Base-by-base conservation (phyloP, 768 basidiomycete genomes). In the Tubosaeta sp. region DNA sequence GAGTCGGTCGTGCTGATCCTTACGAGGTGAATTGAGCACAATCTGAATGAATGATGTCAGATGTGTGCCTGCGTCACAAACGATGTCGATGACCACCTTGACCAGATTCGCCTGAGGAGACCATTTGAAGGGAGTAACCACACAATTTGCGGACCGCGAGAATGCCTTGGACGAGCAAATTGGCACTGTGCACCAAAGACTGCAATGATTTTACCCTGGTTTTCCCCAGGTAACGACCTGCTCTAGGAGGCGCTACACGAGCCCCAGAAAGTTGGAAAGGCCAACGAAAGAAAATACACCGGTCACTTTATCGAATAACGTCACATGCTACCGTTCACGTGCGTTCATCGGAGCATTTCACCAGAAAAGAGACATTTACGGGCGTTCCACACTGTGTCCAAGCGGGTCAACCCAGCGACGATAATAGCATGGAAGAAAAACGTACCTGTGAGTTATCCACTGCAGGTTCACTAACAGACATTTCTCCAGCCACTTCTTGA, bases 281-380 rank as follows among this genome's bases (percentile, higher is more conserved):
- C 17, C n/a, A 4, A 27, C 16, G 29, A n/a, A 10, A n/a, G 35
- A 42, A 7, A 4, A 63, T 83, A 51, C 51, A 91, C 95, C 88
- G 59, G 95, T 91, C 2, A 94, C 71, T 66, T 99, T 97, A 97
- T 64, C 2, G 88, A 84, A 67, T 8, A 91, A 71, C 0, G 86
- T 81, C 88, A 97, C 91, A 57, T 78, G 76, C 56, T 86, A 83
- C 50, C 76, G 80, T 64, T 82, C 83, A 25, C 91, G 79, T 35
- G 71, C 72, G 27, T 65, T 67, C 2, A 64, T 74, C 61, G 2
- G 72, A 67, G 43, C 71, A 73, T 22, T 67, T 73, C 27, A 67
- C 67, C 1, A 81, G 81, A 1, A 82, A 80, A 26, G 78, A 77
- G 56, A 83, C 82, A 53, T 88, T 86, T 13, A 72, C 72, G 66